phyloP scores from a whole-genome alignment of 768 basidiomycete genomes.

The Boletus vinaceobasis region DNA sequence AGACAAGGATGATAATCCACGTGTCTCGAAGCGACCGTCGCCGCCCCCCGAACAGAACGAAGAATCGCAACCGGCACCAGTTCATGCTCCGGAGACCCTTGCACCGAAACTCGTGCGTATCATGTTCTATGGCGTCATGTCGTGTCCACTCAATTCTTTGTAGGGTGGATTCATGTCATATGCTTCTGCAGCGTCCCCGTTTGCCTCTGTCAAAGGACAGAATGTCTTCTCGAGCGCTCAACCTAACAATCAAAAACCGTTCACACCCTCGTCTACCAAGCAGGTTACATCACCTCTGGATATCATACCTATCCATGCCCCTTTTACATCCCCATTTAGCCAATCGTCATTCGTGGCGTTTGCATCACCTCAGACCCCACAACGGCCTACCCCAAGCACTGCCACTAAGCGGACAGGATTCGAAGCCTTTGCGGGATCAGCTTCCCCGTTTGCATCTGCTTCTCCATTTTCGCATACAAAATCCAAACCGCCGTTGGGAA shows the following conservation, averaged over 20 bases:
- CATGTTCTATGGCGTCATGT: conserved; percentile 4
- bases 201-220: conserved; percentile 68
- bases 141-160: conserved; percentile 6
- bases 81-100: conserved; percentile 22
- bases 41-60: conserved; percentile 60
- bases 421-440: conserved; percentile 50
- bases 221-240: conserved; percentile 40
- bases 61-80: conserved; percentile 8
- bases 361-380: conserved; percentile 14
- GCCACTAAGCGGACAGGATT: conserved; percentile 53
- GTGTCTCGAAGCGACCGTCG: conserved; percentile 56
- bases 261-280: conserved; percentile 25
- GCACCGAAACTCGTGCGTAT: conserved; percentile 47
- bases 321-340: conserved; percentile 21
- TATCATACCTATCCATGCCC: conserved; percentile 20
- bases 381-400: conserved; percentile 29
- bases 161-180: conserved; percentile 80
- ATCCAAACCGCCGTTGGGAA: conserved; percentile 51
- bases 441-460: conserved; percentile 48
- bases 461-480: conserved; percentile 34
- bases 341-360: conserved; percentile 23
- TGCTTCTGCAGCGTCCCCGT: conserved; percentile 70
- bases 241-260: conserved; percentile 27
- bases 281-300: conserved; percentile 18
- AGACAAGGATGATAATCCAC: conserved; percentile 61